These are phyloP conservation scores for Trichocladium antarcticum DNA, from an alignment of 495 filamentous ascomycete genomes.

Conservation along the genomic window DNA sequence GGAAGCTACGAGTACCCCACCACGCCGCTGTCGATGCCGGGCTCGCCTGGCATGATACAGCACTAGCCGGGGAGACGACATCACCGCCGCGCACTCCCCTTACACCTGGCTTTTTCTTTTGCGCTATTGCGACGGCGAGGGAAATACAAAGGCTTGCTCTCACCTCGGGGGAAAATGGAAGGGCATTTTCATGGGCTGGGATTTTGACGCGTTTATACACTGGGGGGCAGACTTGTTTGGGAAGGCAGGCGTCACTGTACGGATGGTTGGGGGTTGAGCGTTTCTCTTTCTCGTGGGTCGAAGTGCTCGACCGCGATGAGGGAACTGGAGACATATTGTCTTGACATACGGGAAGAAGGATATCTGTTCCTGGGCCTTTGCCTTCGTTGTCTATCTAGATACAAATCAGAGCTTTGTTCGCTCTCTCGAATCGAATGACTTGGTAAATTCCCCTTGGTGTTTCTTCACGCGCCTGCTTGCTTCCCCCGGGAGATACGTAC, in stretches of 20 bases:
- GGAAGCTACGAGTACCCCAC: slow-evolving; percentile 47
- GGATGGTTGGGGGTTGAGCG: background rate
- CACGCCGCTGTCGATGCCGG: slow-evolving; percentile 58
- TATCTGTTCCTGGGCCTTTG: no score
- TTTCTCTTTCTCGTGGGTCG: slow-evolving; percentile 4
- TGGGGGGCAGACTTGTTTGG: background rate
- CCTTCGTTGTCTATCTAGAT: no score
- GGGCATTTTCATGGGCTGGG: background rate
- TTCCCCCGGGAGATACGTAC: no score
- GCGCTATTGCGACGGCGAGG: background rate
- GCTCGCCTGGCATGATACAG: slow-evolving; percentile 44
- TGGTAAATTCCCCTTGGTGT: no score
- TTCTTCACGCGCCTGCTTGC: no score
- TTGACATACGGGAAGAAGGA: no score
- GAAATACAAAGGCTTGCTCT: background rate
- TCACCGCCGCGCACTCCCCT: no score
- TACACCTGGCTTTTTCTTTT: background rate
- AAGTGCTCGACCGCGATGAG: slow-evolving; percentile 16
- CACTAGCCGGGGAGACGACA: slow-evolving; percentile 15
- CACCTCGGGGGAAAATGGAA: background rate
- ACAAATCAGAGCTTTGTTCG: background rate
- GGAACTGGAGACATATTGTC: background rate
- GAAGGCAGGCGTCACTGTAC: slow-evolving; percentile 5
- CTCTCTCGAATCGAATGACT: background rate
- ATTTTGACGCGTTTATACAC: background rate